Base-by-base conservation (phyloP, 1,139 yeast species). In the Magnusiomyces tetraspermus region DNA sequence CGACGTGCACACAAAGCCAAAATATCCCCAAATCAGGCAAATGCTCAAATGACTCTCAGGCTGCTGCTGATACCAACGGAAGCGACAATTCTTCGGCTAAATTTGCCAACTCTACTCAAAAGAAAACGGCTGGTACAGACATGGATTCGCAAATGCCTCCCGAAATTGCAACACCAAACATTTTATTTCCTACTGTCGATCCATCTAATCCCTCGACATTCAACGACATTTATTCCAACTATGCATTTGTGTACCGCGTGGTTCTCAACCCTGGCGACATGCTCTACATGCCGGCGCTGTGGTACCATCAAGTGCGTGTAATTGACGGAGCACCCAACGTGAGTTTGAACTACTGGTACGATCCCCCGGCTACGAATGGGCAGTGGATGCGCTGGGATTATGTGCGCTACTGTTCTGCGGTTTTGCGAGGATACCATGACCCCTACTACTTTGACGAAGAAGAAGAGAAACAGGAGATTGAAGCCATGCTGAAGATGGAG, bases 291-390 rank as follows among this genome's bases (percentile, higher is more conserved):
- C 75, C 75, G 1, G 70, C 74, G 2, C 59, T 71, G 46, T 71
- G 75, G 75, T 71, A 69, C 55, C 75, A 71, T 51, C 71, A 71
- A 57, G 60, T 68, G 1, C 61, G 64, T 24, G 68, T 68, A 15
- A 56, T 57, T n/a, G 59, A 52, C 2, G 60, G 54, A 5, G 61
- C 59, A 5, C 52, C 65, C 40, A 68, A 67, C 43, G 59, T 69
- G 33, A 67, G 72, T 43, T 61, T 68, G 38, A 71, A 71, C 56
- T 70, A 68, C 55, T 71, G 75, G 75, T 70, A 69, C 52, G 57
- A 62, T 1, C 62, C 66, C 4, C 57, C 62, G 31, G 43, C 63
- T n/a, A 51, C 60, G 40, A 55, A 59, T 46, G 59, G 65, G 50
- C 55, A 59, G 23, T 67, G 70, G 68, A 58, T 67, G 47, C 58